A percentile compares a stretch with the other conserved stretches of the same genome.
phyloP scores from a whole-genome alignment of 2,329 filamentous ascomycete species.

The Xylariaceae sp. region DNA sequence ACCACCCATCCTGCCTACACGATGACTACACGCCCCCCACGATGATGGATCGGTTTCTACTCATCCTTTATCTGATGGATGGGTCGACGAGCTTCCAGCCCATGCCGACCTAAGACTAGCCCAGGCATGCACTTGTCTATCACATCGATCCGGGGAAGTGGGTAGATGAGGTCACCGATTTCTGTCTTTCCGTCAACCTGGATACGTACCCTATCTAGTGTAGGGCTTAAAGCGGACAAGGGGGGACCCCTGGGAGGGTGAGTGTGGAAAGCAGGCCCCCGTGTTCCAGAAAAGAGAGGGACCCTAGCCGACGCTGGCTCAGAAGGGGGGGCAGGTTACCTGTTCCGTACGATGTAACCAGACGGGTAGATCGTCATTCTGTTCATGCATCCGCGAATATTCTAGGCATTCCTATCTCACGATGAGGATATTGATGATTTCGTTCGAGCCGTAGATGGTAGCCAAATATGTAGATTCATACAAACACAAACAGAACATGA shows the following conservation, averaged over 20 bases:
- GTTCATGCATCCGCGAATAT: neutral
- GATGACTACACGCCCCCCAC: neutral
- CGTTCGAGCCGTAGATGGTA: no score
- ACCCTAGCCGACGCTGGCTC: slow-evolving; percentile 14
- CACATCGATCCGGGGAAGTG: slow-evolving; percentile 15
- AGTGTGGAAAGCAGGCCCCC: slow-evolving; percentile 1
- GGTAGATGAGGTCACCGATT: slow-evolving; percentile 10
- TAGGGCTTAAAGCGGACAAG: slow-evolving; percentile 9
- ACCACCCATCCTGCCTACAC: neutral
- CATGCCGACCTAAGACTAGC: slow-evolving; percentile 1
- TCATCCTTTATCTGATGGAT: neutral
- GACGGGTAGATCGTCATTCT: neutral
- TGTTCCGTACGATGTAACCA: neutral
- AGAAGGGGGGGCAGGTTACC: neutral
- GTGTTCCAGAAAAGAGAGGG: slow-evolving; percentile 14
- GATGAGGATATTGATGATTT: neutral
- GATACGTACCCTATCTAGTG: neutral
- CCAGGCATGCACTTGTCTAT: neutral
- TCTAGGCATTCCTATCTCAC: neutral
- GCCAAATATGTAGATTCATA: no score
- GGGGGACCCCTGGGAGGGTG: slow-evolving; percentile 9
- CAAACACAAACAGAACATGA: neutral
- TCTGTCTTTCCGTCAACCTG: neutral
- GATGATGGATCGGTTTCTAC: neutral
- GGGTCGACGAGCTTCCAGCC: neutral